phyloP scores from a whole-genome alignment of 257 asterid species.

The Scutellaria minor region DNA sequence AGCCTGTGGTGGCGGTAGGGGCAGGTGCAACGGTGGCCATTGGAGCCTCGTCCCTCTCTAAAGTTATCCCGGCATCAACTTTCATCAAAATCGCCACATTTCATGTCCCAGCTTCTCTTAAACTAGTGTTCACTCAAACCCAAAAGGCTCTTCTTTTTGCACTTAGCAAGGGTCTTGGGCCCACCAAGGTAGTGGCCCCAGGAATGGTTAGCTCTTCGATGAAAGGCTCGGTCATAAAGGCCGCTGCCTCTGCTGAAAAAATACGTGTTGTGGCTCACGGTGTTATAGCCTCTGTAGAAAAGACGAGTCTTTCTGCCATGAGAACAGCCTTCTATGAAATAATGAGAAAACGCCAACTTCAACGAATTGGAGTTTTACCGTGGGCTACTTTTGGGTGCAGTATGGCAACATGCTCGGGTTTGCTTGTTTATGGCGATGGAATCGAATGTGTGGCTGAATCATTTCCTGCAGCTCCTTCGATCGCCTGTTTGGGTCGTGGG shows the following conservation, averaged over 20 bases:
- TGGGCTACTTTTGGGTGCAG: conserved; percentile 93
- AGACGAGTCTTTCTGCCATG: conserved; percentile 87
- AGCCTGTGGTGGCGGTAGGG: conserved; percentile 88
- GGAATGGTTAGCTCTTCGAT: conserved; percentile 58
- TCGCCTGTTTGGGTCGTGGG: conserved; percentile 95
- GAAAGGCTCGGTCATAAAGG: conserved; percentile 62
- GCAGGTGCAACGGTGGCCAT: conserved; percentile 92
- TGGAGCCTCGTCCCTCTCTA: conserved; percentile 84
- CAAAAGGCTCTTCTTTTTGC: conserved; percentile 63
- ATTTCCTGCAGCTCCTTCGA: conserved; percentile 79
- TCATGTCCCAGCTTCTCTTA: conserved; percentile 69
- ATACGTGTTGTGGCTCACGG: conserved; percentile 75
- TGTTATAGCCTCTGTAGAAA: conserved; percentile 82
- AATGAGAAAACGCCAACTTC: conserved; percentile 72
- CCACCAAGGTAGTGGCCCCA: conserved; percentile 56
- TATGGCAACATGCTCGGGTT: conserved; percentile 74
- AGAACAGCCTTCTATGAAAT: conserved; percentile 85
- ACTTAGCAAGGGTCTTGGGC: conserved; percentile 61
- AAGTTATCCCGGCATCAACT: conserved; percentile 76
- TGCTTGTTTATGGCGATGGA: conserved; percentile 83
- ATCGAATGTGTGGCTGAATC: conserved; percentile 94
- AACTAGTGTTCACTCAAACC: conserved; percentile 64
- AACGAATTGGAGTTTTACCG: conserved; percentile 63
- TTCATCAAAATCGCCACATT: conserved; percentile 67
- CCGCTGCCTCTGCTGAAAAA: conserved; percentile 76